phyloP scores from a whole-genome alignment of 306 rosid genomes.

The Quercus gilva region DNA sequence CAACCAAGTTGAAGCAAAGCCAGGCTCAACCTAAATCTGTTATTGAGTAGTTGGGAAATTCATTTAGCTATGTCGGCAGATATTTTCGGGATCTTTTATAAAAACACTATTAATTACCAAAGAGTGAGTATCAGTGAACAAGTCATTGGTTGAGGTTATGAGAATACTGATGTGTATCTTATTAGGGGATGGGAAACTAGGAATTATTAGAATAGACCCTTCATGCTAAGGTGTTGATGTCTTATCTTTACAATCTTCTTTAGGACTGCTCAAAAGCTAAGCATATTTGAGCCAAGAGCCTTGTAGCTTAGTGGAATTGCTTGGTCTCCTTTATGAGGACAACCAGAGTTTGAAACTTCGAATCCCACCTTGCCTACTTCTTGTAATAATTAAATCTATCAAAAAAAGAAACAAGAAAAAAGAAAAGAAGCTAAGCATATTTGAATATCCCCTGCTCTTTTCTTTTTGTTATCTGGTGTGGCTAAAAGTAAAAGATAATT shows the following conservation, averaged over 20 bases:
- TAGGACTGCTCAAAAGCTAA: background rate
- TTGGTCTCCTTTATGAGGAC: too few relatives aligned
- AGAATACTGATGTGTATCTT: background rate
- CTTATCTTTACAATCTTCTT: background rate
- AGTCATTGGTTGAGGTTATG: background rate
- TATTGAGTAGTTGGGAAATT: background rate
- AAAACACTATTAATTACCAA: background rate
- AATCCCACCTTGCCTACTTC: too few relatives aligned
- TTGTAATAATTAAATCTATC: too few relatives aligned
- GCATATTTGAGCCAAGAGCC: background rate
- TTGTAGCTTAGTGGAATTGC: too few relatives aligned
- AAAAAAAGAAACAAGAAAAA: too few relatives aligned
- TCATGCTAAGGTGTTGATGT: background rate
- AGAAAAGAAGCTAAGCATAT: background rate
- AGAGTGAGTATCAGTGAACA: background rate
- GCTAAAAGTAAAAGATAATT: background rate
- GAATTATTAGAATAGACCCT: background rate
- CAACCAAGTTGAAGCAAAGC: background rate
- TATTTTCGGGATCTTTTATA: background rate
- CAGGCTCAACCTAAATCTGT: background rate
- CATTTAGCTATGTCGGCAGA: background rate
- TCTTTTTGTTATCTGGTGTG: background rate
- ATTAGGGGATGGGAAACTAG: background rate
- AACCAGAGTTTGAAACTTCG: too few relatives aligned
- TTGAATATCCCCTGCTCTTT: background rate